Base-by-base conservation (phyloP, 2,329 filamentous ascomycete species). In the Colletotrichum zoysiae region DNA sequence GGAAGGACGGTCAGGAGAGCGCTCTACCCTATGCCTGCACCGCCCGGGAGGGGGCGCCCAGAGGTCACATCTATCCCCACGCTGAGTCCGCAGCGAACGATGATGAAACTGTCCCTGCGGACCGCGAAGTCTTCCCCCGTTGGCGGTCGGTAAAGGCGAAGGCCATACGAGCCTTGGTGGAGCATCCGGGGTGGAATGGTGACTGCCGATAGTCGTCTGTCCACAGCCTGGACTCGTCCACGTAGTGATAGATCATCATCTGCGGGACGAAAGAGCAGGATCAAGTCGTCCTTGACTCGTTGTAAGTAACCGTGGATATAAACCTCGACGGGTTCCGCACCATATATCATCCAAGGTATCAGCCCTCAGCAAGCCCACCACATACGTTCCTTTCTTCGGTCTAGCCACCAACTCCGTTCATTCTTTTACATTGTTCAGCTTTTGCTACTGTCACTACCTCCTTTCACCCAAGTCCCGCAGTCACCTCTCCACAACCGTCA, bases 351-450 rank as follows among this genome's bases (percentile, higher is more conserved):
- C 55, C 60, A 16, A 38, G 65, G 64, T 40, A 12, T 46, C 63
- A 14, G 56, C 62, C 44, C 40, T 30, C 55, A 70, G 66, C 59
- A 65, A 60, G 59, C 46, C 70, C 66, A 65, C n/a, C 55, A 70
- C 70, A 50, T 72, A 70, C 70, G 56, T 72, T 72, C 70, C 69
- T 72, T 70, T 72, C 65, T 70, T 70, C 67, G 67, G 70, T 72
- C 70, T 64, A 65, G 65, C 70, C 57, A 69, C 70, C 66, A 65
- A 69, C 59, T 72, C 60, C 40, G 59, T 71, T 72, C 70, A 57
- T 70, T 72, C 60, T 33, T 72, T 33, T 65, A 61, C 60, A 56
- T n/a, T n/a, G 42, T 23, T 53, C 62, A 44, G 35, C 50, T n/a
- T 18, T 53, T 20, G 20, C 50, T 60, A 55, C 66, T 57, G 60